Base-by-base conservation (phyloP, 2,329 filamentous ascomycete genomes). In the Ceratocystis papillata region DNA sequence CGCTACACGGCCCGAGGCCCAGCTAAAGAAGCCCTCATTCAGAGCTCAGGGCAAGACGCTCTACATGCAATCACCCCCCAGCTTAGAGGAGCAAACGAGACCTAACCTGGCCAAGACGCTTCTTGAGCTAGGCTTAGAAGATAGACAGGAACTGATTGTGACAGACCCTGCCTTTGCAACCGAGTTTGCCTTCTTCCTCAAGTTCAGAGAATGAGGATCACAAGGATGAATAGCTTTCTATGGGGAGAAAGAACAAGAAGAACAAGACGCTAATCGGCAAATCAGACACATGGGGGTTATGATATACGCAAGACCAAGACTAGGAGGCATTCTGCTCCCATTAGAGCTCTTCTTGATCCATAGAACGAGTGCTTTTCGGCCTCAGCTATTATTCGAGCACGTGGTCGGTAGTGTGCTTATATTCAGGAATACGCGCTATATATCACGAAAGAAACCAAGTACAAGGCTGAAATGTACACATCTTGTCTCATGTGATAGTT, bases 21-120 rank as follows among this genome's bases (percentile, higher is more conserved):
- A 97, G 76, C 81, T 99, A 65, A 97, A 96, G 81, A 92, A 91
- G 74, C 93, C 94, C 0, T 95, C 90, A 5, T 83, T 99, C 70
- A 83, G 91, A 62, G 80, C 79, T 0, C 87, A 93, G 71, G 83
- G 84, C 65, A 94, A 88, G 78, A 94, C 90, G 2, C 80, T 99
- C 55, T 99, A 96, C 75, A 94, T 96, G 81, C 90, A 91, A 70
- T 86, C 83, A 33, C 91, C 94, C 0, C 85, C 87, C 5, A 84
- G 88, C 69, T 78, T 99, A 65, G 90, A 96, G 73, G 85, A 90
- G 76, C 84, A 90, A 77, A 96, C 93, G 0, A 80, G 90, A 65
- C 84, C 85, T 1, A 97, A 99, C 73, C 78, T 99, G 69, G 79
- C 80, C 69, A 89, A 88, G 78, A 94, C 87, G 71, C 78, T 99